Evolutionary conservation across 768 basidiomycete genomes (phyloP).

Genomic region (Mycena maculata): DNA sequence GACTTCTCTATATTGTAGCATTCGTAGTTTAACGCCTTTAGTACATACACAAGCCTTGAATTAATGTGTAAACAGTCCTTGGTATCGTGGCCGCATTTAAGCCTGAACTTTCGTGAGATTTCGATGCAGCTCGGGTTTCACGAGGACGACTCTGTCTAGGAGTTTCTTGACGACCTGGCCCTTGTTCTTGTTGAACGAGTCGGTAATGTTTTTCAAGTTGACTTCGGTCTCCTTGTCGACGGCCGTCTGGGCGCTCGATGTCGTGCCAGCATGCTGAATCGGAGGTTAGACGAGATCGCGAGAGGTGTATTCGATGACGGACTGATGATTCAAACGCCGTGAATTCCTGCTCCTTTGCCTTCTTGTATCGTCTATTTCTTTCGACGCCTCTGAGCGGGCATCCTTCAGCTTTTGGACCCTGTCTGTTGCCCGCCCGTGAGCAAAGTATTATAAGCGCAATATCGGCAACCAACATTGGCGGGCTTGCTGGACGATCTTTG

Average conservation of each 20-base stretch:
- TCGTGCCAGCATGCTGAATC: constrained; percentile 84
- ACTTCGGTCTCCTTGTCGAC: constrained; percentile 87
- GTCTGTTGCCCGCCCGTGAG: constrained; percentile 66
- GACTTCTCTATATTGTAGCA: constrained; percentile 35
- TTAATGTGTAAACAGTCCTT: constrained; percentile 34
- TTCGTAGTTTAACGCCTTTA: constrained; percentile 33
- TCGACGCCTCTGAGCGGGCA: constrained; percentile 89
- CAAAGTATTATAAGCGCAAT: constrained; percentile 7
- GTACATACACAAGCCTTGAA: constrained; percentile 34
- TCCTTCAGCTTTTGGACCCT: constrained; percentile 96
- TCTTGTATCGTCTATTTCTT: constrained; percentile 97
- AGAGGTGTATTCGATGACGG: constrained; percentile 45
- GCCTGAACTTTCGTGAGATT: constrained; percentile 79
- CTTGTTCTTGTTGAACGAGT: constrained; percentile 76
- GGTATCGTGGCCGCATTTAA: constrained; percentile 35
- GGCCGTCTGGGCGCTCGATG: constrained; percentile 80
- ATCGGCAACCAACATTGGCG: constrained; percentile 79
- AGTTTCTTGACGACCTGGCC: constrained; percentile 87
- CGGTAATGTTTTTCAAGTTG: constrained; percentile 76
- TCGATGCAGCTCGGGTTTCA: constrained; percentile 90
- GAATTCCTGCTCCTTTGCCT: constrained; percentile 92
- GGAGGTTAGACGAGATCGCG: constrained; percentile 19
- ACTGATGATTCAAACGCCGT: constrained; percentile 90
- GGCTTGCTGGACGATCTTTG: constrained; percentile 95
- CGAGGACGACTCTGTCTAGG: constrained; percentile 88